Evolutionary conservation across 1,284 basidiomycete genomes (phyloP), one percentile per base, ranked within the genome.

Genomic region (Pseudozyma pruni): DNA sequence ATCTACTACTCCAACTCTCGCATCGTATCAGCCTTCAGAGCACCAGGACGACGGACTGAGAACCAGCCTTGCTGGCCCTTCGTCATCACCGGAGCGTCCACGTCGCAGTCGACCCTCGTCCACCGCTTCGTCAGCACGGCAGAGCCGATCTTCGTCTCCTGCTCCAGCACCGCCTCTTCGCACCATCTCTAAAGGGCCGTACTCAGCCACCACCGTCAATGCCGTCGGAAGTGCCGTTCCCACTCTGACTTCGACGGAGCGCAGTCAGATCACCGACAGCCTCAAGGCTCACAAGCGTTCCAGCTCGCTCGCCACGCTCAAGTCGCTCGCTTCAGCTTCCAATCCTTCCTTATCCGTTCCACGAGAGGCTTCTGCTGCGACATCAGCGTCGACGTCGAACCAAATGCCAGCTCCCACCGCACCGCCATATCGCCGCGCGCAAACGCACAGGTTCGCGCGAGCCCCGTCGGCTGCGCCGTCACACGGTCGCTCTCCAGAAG

Each of bases 131-230:
- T 54, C 57, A 4, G 22, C 41, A 29, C 37, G 53, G 27, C 52
- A 55, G 17, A 70, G 67, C 20, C 67, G 60, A 22, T 51, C 55
- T 13, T 60, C 67, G 10, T 66, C 68, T n/a, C 61, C 61, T 8
- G 54, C 57, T 29, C 61, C 61, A n/a, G 50, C 61, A 8, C 68
- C 62, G 16, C 57, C 53, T 5, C 54, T 71, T 11, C 57, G 68
- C 11, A 60, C 61, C 9, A 50, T 71, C 25, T 59, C 68, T 2
- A 61, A 64, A 22, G 49, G 50, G 8, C 52, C 58, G 10, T 32
- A 39, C 27, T 49, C 58, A 14, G 55, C 69, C 23, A 50, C 54
- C 51, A 59, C 54, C 34, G 48, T 67, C 62, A 59, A 58, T 59
- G 69, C 62, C 27, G 54, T 50, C n/a, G 55, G 51, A n/a, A 47